Base-by-base conservation (phyloP, 192 early-diverging fungal genomes). In the Coemansia sp. region DNA sequence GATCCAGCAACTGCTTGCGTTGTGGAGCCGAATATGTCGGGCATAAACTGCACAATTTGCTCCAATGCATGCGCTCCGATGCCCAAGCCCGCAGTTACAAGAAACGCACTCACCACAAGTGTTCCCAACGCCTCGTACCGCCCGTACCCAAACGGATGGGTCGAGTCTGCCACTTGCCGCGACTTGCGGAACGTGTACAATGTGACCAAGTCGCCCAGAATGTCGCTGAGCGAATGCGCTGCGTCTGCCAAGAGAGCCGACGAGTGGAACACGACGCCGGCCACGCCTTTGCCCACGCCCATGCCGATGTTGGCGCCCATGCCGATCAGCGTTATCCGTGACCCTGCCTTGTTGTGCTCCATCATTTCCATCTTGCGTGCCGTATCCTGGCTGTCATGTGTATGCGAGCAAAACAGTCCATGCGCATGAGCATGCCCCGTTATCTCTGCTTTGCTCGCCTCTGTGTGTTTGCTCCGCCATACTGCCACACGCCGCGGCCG, bases 181-280 rank as follows among this genome's bases (percentile, higher is more conserved):
- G 92, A 90, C 66, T 84, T 85, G 47, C 83, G 81, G 62, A 88
- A 92, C 15, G 90, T 85, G 60, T 88, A 92, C n/a, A 94, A 64
- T 17, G 92, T 92, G 3, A 92, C 91, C 56, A 90, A 72, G 63
- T 94, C 92, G 60, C 87, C 85, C 27, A 89, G 27, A 8, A 89
- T 69, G 64, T 89, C 88, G 87, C 87, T 89, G 43, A 93, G 59
- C 27, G 90, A 92, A 75, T 94, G 92, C 3, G 84, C 84, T 1
- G 90, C 92, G 53, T 94, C 92, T 0, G 92, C 92, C 21, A 94
- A 43, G 47, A 94, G 72, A 5, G 90, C 86, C 10, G 90, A 88
- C 19, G 88, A 90, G 77, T 91, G 89, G 78, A 87, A 84, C 11
- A 79, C 83, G 79, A 83, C 75, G 5, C 88, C 88, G 8, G 87